Evolutionary conservation across 139 green algal species (phyloP).

Genomic region (Astrephomene gubernaculifera): DNA sequence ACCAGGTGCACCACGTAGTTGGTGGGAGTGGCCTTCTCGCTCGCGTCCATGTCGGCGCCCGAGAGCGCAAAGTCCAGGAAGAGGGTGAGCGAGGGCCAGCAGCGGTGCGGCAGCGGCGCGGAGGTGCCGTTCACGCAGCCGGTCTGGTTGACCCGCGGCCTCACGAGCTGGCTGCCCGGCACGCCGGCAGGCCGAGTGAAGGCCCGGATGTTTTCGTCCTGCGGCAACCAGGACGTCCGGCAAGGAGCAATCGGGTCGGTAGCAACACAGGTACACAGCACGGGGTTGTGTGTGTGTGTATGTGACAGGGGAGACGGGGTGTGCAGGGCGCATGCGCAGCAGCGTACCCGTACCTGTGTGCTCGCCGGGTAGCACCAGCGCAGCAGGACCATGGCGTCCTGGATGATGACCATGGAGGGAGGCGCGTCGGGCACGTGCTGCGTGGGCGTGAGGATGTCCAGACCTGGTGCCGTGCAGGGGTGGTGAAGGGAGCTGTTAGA

Average conservation of each 20-base stretch:
- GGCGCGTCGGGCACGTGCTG: background rate
- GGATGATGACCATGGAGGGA: background rate
- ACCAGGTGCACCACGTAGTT: constrained; percentile 19
- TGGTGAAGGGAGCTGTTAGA: background rate
- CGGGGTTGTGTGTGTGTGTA: no score
- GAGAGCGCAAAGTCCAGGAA: background rate
- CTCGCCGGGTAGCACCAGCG: constrained; percentile 4
- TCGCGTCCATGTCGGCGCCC: background rate
- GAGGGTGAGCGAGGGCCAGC: background rate
- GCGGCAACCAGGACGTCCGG: no score
- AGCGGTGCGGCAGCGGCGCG: background rate
- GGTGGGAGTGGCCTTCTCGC: background rate
- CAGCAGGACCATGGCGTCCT: background rate
- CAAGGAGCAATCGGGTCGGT: no score
- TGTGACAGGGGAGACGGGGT: no score
- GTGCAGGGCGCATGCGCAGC: background rate
- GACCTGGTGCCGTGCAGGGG: background rate
- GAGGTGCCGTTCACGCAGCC: background rate
- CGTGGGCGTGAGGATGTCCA: background rate
- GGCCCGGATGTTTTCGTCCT: background rate
- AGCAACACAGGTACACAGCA: no score
- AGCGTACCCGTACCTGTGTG: background rate
- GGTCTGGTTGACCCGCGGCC: background rate
- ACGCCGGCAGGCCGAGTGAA: background rate
- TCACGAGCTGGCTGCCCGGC: constrained; percentile 1